Evolutionary conservation across 2,329 filamentous ascomycete genomes (phyloP), one percentile per base, ranked within the genome.

Genomic region (Colletotrichum viniferum): DNA sequence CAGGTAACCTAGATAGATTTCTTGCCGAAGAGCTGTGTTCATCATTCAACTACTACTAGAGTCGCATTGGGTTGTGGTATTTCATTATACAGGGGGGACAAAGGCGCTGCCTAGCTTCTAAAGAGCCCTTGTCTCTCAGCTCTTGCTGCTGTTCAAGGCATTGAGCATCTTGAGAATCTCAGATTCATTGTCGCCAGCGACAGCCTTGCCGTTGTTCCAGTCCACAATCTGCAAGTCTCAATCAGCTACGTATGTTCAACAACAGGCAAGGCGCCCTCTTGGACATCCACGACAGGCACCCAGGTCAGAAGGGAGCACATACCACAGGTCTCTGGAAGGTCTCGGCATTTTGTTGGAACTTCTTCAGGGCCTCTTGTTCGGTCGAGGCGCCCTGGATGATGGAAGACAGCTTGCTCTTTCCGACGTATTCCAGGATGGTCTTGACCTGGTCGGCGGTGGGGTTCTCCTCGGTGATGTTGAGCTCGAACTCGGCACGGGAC

Each of bases 151-250:
- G 76, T 86, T 87, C 70, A 92, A 83, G 73, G 90, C 87, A 74
- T 92, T 90, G 68, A 98, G 85, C 85, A 98, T 89, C 85, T 94
- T 95, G 82, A 98, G 85, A 76, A 98, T 98, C 86, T 96, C 94
- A 18, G 95, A 98, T 87, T 98, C 93, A 78, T 94, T 93, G 66
- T 94, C 95, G 24, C 95, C 95, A 30, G 91, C 87, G 86, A 94
- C 88, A 62, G 93, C 96, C 83, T 92, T 94, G 78, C 96, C 97
- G 83, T 96, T 96, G 83, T 94, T 95, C 97, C 97, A 98, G 83
- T 98, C 96, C 68, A 98, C 96, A 74, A 94, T 86, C 90, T 89
- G 77, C 32, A 43, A 26, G 52, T 38, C 52, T 66, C 21, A 21
- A 48, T 77, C 65, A 77, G 75, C 26, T 21, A 18, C n/a, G 6